phyloP scores from a whole-genome alignment of 495 filamentous ascomycete species.

The Xylaria sp. region DNA sequence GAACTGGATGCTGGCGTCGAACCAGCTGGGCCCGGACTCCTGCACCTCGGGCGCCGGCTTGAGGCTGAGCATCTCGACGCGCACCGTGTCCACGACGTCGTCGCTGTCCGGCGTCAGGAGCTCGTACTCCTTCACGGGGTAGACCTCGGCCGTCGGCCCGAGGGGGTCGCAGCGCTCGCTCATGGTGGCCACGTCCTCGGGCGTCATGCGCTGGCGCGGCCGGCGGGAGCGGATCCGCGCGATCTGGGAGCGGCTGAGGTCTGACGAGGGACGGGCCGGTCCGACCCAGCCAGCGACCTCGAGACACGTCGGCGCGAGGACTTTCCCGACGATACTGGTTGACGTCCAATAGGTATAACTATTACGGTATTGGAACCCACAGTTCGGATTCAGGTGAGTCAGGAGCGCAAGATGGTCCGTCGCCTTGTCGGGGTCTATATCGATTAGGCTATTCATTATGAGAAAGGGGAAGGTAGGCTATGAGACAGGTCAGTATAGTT shows the following conservation, averaged over 20 bases:
- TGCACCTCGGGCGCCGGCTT: constrained; percentile 35
- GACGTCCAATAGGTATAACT: constrained; percentile 75
- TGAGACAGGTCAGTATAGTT: constrained; percentile 23
- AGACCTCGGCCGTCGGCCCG: constrained; percentile 62
- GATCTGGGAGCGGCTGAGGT: constrained; percentile 68
- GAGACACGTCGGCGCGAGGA: constrained; percentile 76
- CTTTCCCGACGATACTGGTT: constrained; percentile 72
- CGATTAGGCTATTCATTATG: constrained; percentile 74
- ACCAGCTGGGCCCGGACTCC: constrained; percentile 51
- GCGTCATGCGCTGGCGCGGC: constrained; percentile 49
- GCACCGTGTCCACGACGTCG: constrained; percentile 64
- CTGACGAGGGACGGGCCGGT: constrained; percentile 65
- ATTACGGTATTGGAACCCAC: constrained; percentile 74
- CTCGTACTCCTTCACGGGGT: constrained; percentile 68
- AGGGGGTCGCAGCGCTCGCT: constrained; percentile 67
- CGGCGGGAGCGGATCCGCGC: constrained; percentile 63
- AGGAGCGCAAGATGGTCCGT: constrained; percentile 66
- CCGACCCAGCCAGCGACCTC: constrained; percentile 75
- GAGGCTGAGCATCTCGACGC: constrained; percentile 69
- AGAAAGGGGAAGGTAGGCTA: constrained; percentile 69
- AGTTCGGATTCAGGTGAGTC: constrained; percentile 64
- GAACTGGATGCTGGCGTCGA: constrained; percentile 70
- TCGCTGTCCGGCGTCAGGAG: constrained; percentile 59
- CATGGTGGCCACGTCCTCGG: constrained; percentile 65
- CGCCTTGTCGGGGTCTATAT: constrained; percentile 68